Evolutionary conservation across 164 flowering plant genomes (phyloP).

Genomic region (Liriodendron chinense): DNA sequence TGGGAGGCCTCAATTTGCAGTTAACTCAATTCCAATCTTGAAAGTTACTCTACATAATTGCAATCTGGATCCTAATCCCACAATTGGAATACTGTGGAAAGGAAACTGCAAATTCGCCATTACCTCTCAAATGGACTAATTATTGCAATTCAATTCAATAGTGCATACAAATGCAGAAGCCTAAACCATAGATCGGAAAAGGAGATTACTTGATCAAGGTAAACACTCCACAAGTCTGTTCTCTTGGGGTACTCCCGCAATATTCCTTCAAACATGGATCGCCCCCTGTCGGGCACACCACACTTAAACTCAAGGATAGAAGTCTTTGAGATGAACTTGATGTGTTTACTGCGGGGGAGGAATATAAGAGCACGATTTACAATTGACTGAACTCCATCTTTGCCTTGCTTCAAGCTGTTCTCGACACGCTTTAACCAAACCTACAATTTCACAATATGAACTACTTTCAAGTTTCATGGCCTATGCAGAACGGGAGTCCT

Average conservation of each 20-base stretch:
- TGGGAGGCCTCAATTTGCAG: too few relatives aligned
- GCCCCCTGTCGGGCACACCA: conserved; percentile 81
- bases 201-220: conserved; percentile 74
- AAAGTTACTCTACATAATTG: too few relatives aligned
- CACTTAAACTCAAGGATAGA: conserved; percentile 80
- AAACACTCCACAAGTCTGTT: conserved; percentile 88
- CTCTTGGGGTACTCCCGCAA: conserved; percentile 84
- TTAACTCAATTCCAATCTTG: too few relatives aligned
- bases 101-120: too few relatives aligned
- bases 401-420: conserved; percentile 44
- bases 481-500: too few relatives aligned
- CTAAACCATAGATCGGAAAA: background rate
- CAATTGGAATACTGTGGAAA: too few relatives aligned
- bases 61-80: too few relatives aligned
- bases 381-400: conserved; percentile 53
- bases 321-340: conserved; percentile 68
- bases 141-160: background rate
- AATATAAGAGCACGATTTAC: conserved; percentile 61
- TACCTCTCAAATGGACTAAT: background rate
- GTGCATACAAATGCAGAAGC: background rate
- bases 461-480: background rate
- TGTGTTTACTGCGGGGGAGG: conserved; percentile 75
- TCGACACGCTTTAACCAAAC: conserved; percentile 73
- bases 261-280: conserved; percentile 81
- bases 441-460: conserved; percentile 29